A percentile compares a stretch with the other conserved stretches of the same genome.
Evolutionary conservation across 345 rosid species (phyloP).

Genomic region (Turritis glabra): DNA sequence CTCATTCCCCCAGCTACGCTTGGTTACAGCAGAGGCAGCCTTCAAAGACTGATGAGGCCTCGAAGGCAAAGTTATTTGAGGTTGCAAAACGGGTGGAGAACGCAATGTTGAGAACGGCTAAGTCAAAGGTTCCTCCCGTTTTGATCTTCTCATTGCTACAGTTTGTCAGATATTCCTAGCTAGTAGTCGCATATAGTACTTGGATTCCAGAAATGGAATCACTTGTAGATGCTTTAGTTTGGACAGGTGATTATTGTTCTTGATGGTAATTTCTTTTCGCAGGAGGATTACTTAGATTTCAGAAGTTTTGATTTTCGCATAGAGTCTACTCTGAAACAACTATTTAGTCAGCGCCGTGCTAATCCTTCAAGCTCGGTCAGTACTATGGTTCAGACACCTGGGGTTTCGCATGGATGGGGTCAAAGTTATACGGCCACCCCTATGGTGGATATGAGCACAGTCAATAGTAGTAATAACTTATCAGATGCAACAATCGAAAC

Average conservation of each 20-base stretch:
- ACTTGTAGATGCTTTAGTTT: not conserved
- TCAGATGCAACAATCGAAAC: slow-evolving; percentile 49
- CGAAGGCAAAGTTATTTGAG: slow-evolving; percentile 52
- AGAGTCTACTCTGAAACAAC: slow-evolving; percentile 41
- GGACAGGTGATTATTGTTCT: not conserved
- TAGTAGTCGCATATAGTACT: not conserved
- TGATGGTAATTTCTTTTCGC: slow-evolving; percentile 24
- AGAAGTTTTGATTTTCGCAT: slow-evolving; percentile 66
- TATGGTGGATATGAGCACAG: slow-evolving; percentile 53
- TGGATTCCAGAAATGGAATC: not conserved
- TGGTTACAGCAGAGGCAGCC: slow-evolving; percentile 59
- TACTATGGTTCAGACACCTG: slow-evolving; percentile 89
- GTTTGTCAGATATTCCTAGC: slow-evolving; percentile 13
- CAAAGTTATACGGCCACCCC: slow-evolving; percentile 57
- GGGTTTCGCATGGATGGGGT: slow-evolving; percentile 57
- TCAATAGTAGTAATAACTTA: slow-evolving; percentile 48
- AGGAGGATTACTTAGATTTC: slow-evolving; percentile 82
- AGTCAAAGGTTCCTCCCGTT: slow-evolving; percentile 53
- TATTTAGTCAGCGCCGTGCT: slow-evolving; percentile 51
- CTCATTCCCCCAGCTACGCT: slow-evolving; percentile 44
- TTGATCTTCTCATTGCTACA: slow-evolving; percentile 27
- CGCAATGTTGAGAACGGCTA: slow-evolving; percentile 59
- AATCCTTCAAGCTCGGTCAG: slow-evolving; percentile 57
- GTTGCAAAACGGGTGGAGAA: slow-evolving; percentile 76
- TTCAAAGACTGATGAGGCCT: slow-evolving; percentile 46